Conservation (phyloP, 169 alveolate genomes). For the Perkinsus olseni region DNA sequence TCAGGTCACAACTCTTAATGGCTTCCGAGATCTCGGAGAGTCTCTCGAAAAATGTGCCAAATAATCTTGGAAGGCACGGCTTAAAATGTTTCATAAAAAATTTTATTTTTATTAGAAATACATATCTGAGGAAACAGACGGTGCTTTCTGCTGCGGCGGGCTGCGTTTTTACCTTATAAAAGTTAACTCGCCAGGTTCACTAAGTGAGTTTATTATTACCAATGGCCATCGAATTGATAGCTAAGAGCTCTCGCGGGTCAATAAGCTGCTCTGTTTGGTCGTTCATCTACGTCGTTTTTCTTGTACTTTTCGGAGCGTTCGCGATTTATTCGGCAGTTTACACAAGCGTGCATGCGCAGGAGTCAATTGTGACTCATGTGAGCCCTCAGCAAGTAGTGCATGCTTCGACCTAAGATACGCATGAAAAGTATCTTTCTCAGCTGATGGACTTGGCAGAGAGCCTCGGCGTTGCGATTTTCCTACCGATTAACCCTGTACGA, state of each 20-base stretch:
- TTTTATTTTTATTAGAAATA: too few species aligned
- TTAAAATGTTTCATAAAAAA: too few species aligned
- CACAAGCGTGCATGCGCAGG: not conserved
- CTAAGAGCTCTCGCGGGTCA: not conserved
- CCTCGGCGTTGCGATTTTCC: not conserved
- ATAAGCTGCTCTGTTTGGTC: not conserved
- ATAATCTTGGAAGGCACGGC: too few species aligned
- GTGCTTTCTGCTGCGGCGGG: too few species aligned
- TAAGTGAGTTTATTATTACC: not conserved
- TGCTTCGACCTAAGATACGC: not conserved
- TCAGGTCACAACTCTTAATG: too few species aligned
- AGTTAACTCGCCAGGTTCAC: too few species aligned
- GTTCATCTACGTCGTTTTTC: not conserved
- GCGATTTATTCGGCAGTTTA: not conserved
- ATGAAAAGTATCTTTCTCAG: not conserved
- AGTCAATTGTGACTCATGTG: not conserved
- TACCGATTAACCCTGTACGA: not conserved
- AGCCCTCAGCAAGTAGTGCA: not conserved
- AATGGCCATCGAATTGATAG: not conserved
- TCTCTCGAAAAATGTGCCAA: too few species aligned
- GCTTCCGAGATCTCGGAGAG: too few species aligned
- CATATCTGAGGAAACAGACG: too few species aligned
- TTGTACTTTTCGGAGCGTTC: not conserved
- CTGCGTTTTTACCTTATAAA: too few species aligned
- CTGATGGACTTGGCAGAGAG: not conserved